A percentile compares a stretch with the other conserved stretches of the same genome.
Evolutionary conservation across 306 rosid species (phyloP).

Genomic region (Prunus kanzakura): DNA sequence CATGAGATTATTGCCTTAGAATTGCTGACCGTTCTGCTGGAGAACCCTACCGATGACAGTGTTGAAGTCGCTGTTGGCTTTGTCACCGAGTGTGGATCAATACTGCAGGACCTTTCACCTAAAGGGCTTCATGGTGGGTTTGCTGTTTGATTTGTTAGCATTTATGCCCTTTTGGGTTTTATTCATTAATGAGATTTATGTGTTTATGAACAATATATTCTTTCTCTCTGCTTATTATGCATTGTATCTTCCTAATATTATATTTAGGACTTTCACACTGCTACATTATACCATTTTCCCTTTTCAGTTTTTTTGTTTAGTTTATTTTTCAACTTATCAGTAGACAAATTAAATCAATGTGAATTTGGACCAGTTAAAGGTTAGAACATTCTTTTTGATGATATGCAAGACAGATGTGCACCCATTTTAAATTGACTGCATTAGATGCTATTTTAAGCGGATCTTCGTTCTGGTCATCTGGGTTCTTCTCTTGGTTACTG

Average conservation of each 20-base stretch:
- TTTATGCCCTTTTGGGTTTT: not conserved
- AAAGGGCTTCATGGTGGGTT: slow-evolving; percentile 87
- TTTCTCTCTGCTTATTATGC: not conserved
- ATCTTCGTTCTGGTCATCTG: not conserved
- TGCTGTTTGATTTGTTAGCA: slow-evolving; percentile 22
- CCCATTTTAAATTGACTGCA: not conserved
- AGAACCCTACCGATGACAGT: slow-evolving; percentile 90
- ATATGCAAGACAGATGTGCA: not conserved
- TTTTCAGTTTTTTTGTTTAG: not conserved
- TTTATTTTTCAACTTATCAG: not conserved
- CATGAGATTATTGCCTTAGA: slow-evolving; percentile 88
- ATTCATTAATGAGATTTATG: not conserved
- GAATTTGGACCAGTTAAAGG: not conserved
- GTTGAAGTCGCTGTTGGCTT: slow-evolving; percentile 99
- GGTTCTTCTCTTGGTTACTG: not conserved
- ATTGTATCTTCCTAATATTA: not conserved
- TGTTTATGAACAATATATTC: not conserved
- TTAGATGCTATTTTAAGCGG: not conserved
- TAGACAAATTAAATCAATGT: not conserved
- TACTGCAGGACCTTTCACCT: slow-evolving; percentile 83
- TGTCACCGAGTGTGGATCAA: slow-evolving; percentile 89
- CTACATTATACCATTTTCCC: not conserved
- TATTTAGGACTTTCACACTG: too few species aligned
- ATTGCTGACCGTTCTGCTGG: slow-evolving; percentile 81
- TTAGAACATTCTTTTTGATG: not conserved